Base-by-base conservation (phyloP, 2,329 filamentous ascomycete species). In the Alternaria arborescens region DNA sequence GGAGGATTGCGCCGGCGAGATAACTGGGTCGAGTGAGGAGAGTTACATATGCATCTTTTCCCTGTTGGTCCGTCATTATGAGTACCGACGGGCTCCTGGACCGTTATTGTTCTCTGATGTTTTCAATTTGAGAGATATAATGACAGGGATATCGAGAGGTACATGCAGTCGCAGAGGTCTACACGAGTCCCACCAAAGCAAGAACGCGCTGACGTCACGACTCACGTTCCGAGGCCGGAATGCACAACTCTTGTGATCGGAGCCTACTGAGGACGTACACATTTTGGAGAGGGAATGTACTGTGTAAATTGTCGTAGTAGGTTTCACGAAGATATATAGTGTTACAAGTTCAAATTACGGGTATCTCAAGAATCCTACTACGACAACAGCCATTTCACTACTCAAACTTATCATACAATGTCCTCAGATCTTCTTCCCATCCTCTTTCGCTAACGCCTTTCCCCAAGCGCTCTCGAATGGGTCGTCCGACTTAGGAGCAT, bases 401-500 rank as follows among this genome's bases (percentile, higher is more conserved):
- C 52, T 51, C 48, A 18, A 47, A 58, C 46, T 42, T 55, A 61
- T 58, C 61, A 20, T 14, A 36, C 22, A 18, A 36, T n/a, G 20
- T n/a, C 11, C 11, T 66, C 46, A 72, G 46, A 52, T 52, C 18
- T 48, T 24, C 58, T 70, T 72, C 7, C 73, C 78, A 50, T 81
- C 79, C 62, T 81, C 80, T 55, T 77, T 79, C 28, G 83, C 82
- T 34, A 84, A 72, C 16, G 90, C 90, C 76, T 88, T 87, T 52
- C 86, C 88, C 90, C 90, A 93, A 1, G 88, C 89, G 67, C 82
- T 87, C 77, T 93, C 89, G 69, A 92, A 88, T 4, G 81, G 83
- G 50, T 77, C 87, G 66, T 86, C 84, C 3, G 60, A 61, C 14
- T 62, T 70, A 30, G 60, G 62, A 18, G 57, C 66, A 10, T 65